phyloP scores from a whole-genome alignment of 306 rosid genomes.

The Cyamopsis tetragonoloba region DNA sequence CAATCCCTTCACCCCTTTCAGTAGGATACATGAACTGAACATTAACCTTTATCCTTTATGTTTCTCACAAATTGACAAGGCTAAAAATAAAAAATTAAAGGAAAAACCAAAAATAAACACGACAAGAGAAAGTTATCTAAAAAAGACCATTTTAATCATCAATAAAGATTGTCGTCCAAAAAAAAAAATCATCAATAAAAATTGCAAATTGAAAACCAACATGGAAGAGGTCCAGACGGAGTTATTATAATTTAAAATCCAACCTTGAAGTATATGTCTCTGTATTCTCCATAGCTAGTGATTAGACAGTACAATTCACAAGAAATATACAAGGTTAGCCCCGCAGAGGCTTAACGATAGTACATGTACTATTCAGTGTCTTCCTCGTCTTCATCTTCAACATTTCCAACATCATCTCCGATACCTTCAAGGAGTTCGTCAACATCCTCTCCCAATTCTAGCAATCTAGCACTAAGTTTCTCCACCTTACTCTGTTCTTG shows the following conservation, averaged over 20 bases:
- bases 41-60: too few species aligned
- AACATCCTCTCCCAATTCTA: slow-evolving; percentile 79
- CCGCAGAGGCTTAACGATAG: background rate
- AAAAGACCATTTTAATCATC: background rate
- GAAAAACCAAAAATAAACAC: background rate
- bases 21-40: too few species aligned
- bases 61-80: too few species aligned
- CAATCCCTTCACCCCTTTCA: too few species aligned
- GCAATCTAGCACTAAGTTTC: slow-evolving; percentile 54
- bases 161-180: too few species aligned
- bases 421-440: slow-evolving; percentile 69
- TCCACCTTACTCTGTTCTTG: slow-evolving; percentile 93
- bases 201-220: background rate
- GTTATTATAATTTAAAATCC: slow-evolving; percentile 1
- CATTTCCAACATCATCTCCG: slow-evolving; percentile 65
- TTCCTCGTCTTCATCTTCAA: slow-evolving; percentile 46
- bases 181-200: background rate
- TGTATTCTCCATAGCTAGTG: background rate
- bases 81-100: background rate
- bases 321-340: slow-evolving; percentile 13
- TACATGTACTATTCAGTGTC: slow-evolving; percentile 7
- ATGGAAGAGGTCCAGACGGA: background rate
- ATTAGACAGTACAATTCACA: slow-evolving; percentile 29
- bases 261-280: slow-evolving; percentile 3
- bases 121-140: background rate